Evolutionary conservation across 2,329 filamentous ascomycete genomes (phyloP), one percentile per base, ranked within the genome.

Genomic region (Didymellaceae sp.): DNA sequence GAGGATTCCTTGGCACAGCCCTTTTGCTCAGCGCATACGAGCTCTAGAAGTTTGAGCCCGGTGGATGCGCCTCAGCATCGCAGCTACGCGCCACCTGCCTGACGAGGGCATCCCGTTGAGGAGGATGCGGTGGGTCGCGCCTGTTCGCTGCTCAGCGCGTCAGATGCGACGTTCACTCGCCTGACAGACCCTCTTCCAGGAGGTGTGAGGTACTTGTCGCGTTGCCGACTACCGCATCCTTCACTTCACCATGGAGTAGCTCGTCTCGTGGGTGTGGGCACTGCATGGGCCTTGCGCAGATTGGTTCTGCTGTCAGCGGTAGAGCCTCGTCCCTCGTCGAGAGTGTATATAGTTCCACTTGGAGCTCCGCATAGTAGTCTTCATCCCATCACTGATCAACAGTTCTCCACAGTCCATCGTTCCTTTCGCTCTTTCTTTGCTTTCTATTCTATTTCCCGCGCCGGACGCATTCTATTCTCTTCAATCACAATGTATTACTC

Each of bases 401-500:
- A 44, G 31, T 46, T 37, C 34, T 33, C 20, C 30, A 45, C 46
- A 30, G 50, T 45, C 52, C 22, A 28, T 44, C 34, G 42, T 57
- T 56, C 52, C 52, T 52, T 47, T 54, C 37, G 31, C 33, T 59
- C 56, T 55, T 52, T 63, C 44, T 34, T 54, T 52, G 37, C 46
- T 39, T 44, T 35, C 46, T 55, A 60, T 67, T 66, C 59, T 52
- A 52, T 62, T 60, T 55, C 21, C 54, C 57, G 63, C 65, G 66
- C 65, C 61, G 66, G 42, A 56, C 63, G 66, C 60, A 30, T 32
- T 31, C 42, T 51, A 45, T 47, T 59, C 30, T 50, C 44, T 47
- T 59, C 30, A 52, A 66, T 68, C 50, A 61, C 21, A 53, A 68
- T 70, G 62, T 59, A 62, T 57, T 65, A 52, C 57, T 51, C 55